Evolutionary conservation across 75 land plant species (phyloP), one percentile per base, ranked within the genome.

Genomic region (Pinus tabuliformis): DNA sequence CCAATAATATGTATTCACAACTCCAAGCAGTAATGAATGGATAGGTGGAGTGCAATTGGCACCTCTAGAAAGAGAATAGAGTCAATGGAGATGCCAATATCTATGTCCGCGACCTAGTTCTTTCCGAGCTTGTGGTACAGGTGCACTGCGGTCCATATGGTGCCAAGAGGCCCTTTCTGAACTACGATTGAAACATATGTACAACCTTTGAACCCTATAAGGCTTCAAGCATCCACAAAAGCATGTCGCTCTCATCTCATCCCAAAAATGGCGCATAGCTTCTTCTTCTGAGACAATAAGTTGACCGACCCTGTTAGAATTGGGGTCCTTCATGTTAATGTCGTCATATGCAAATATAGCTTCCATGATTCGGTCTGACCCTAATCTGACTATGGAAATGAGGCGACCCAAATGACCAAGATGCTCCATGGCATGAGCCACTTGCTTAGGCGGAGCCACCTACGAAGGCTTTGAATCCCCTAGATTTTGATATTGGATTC

Each of bases 381-480:
- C 90, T 39, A 95, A 64, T n/a, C 99, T 70, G 8, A 93, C 78
- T 65, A 91, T 95, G 33, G 97, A 94, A 58, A 96, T 93, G 24
- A 91, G 87, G 2, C 94, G 81, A 21, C 80, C 86, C 16, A 97
- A 94, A 8, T 86, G 87, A 12, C 80, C 70, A 2, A 96, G 86
- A 66, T 91, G 80, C 60, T 96, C 97, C 91, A 96, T 84, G 2
- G 97, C 97, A 79, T 82, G 75, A 33, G 99, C 94, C n/a, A 93
- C 91, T 78, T 90, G 97, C 90, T 90, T 92, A 57, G 99, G 99
- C 73, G 99, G 99, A 12, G 98, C 98, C 73, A 88, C 91, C 58
- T 71, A 81, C 57, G 71, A 13, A 45, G 59, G 5, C 61, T 57
- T 66, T 7, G 58, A 24, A 7, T 37, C 75, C 20, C 78, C 83